These are phyloP conservation scores for Phytophthora colocasiae DNA, from an alignment of 352 stramenopile species.

Conservation along the genomic window DNA sequence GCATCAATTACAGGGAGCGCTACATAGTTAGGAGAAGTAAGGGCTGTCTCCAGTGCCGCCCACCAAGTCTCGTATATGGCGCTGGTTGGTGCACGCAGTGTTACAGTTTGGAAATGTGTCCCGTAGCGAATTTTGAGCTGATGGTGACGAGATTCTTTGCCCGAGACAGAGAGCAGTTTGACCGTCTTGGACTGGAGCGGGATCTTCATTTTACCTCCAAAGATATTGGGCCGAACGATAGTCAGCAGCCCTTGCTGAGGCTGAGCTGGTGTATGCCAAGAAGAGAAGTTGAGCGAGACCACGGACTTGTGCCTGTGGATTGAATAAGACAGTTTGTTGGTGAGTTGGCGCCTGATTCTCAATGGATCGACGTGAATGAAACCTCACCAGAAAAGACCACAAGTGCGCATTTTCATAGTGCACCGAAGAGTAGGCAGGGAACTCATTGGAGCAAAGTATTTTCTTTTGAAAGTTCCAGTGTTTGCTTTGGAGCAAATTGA, in stretches of 20 bases:
- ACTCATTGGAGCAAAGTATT: conserved; percentile 22
- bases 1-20: conserved; percentile 25
- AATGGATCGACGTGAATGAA: background rate
- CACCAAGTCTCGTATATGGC: conserved; percentile 38
- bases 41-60: conserved; percentile 27
- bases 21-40: conserved; percentile 26
- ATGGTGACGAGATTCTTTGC: conserved; percentile 24
- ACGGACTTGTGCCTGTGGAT: conserved; percentile 32
- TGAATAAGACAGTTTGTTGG: background rate
- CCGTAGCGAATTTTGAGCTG: conserved; percentile 34
- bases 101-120: conserved; percentile 12
- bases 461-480: conserved; percentile 8
- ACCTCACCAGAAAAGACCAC: conserved; percentile 40
- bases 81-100: conserved; percentile 31
- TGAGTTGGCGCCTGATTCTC: background rate
- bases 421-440: conserved; percentile 20
- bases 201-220: conserved; percentile 36
- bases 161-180: conserved; percentile 20
- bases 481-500: conserved; percentile 23
- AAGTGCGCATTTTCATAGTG: conserved; percentile 41
- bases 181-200: conserved; percentile 11
- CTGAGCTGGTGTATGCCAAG: background rate
- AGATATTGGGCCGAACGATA: conserved; percentile 28
- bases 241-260: conserved; percentile 7
- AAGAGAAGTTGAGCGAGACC: conserved; percentile 29